Evolutionary conservation across 129 eudicot species (phyloP).

Genomic region (Artemisia annua): DNA sequence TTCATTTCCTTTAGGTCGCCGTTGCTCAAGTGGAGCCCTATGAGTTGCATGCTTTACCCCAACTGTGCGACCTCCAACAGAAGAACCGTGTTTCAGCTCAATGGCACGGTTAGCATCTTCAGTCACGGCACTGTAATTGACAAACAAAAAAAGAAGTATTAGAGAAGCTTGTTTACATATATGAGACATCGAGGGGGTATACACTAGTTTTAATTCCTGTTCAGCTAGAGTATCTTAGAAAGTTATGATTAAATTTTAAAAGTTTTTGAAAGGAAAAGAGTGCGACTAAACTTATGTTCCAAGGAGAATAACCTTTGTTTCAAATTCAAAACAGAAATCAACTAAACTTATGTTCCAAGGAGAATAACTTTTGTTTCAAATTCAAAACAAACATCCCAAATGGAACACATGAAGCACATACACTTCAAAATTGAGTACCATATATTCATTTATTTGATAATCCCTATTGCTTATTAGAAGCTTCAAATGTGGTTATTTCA

Average conservation of each 20-base stretch:
- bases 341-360: no score
- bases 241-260: neutral
- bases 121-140: constrained; percentile 54
- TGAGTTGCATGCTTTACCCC: constrained; percentile 82
- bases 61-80: constrained; percentile 83
- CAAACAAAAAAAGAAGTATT: constrained; percentile 17
- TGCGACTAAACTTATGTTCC: neutral
- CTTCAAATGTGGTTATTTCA: neutral
- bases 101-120: constrained; percentile 92
- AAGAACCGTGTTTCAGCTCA: constrained; percentile 80
- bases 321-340: neutral
- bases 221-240: neutral
- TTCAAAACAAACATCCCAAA: no score
- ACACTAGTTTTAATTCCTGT: no score
- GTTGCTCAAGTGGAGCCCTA: constrained; percentile 88
- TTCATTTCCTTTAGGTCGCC: constrained; percentile 65
- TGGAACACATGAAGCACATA: neutral
- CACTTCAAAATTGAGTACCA: neutral
- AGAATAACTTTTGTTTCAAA: no score
- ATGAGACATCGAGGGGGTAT: neutral
- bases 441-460: neutral
- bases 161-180: neutral
- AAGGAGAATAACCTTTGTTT: neutral
- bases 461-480: neutral
- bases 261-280: neutral